Conservation (phyloP, 2,329 filamentous ascomycete species). For the Xylariaceae sp. region DNA sequence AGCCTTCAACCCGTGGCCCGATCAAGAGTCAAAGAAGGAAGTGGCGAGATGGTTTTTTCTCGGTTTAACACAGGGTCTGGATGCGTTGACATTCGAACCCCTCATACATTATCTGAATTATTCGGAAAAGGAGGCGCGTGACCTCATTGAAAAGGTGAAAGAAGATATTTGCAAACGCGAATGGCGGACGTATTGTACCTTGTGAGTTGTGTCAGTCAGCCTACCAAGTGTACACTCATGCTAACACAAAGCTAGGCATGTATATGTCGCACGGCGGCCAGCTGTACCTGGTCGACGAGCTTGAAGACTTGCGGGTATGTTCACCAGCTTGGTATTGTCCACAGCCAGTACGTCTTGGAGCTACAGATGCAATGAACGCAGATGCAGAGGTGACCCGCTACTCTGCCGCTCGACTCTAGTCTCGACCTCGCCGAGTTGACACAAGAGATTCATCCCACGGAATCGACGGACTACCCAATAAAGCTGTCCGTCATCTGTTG, state of each 20-base stretch:
- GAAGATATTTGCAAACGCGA: conserved; percentile 63
- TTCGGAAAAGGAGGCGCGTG: conserved; percentile 60
- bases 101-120: conserved; percentile 56
- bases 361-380: conserved; percentile 14
- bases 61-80: conserved; percentile 65
- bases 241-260: conserved; percentile 25
- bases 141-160: conserved; percentile 58
- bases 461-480: conserved; percentile 1
- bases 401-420: conserved; percentile 3
- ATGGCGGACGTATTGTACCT: conserved; percentile 66
- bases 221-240: conserved; percentile 7
- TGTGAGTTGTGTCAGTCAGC: conserved; percentile 52
- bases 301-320: conserved; percentile 20
- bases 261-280: conserved; percentile 28
- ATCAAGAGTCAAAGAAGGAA: conserved; percentile 57
- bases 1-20: conserved; percentile 69
- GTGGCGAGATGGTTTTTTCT: conserved; percentile 82
- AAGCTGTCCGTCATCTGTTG: neutral
- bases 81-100: conserved; percentile 67
- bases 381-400: conserved; percentile 11
- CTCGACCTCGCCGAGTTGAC: conserved; percentile 3
- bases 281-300: conserved; percentile 24
- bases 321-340: conserved; percentile 19
- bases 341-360: conserved; percentile 12
- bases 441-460: conserved; percentile 1